A percentile compares a stretch with the other conserved stretches of the same genome.
phyloP scores from a whole-genome alignment of 1,284 basidiomycete species.

The Ceratobasidium sp. region DNA sequence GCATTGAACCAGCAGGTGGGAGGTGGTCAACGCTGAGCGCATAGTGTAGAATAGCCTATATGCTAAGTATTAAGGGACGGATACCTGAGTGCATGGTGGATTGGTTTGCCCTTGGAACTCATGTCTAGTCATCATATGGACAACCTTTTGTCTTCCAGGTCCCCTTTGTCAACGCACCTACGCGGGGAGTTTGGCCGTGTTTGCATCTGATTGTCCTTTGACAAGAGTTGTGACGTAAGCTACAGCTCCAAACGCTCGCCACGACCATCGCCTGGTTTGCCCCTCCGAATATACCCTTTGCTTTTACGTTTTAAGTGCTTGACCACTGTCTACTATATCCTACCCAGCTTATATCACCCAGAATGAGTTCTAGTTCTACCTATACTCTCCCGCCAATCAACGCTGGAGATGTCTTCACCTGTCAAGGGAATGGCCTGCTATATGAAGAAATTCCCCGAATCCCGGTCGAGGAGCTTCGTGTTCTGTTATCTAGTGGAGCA shows the following conservation, averaged over 20 bases:
- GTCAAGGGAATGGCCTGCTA: constrained; percentile 28
- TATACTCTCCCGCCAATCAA: constrained; percentile 44
- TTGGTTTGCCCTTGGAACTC: too few species aligned
- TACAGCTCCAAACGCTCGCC: not conserved
- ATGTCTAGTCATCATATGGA: too few species aligned
- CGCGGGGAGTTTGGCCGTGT: not conserved
- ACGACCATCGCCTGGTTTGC: not conserved
- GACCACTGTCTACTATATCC: not conserved
- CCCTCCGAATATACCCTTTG: not conserved
- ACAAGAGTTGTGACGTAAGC: not conserved
- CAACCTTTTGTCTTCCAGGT: too few species aligned
- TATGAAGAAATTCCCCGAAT: constrained; percentile 29
- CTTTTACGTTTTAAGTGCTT: not conserved
- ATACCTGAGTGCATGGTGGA: too few species aligned
- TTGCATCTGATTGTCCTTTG: not conserved
- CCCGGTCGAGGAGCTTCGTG: constrained; percentile 29
- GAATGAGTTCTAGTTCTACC: constrained; percentile 17
- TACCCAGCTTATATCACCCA: not conserved
- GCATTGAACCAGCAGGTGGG: too few species aligned
- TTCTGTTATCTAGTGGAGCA: constrained; percentile 13
- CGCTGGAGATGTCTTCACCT: constrained; percentile 39
- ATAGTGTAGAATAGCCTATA: too few species aligned
- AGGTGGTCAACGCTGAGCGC: too few species aligned
- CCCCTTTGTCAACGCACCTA: too few species aligned
- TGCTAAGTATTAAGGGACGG: too few species aligned